Evolutionary conservation across 2,329 filamentous ascomycete genomes (phyloP).

Genomic region (Aspergillus tanneri): DNA sequence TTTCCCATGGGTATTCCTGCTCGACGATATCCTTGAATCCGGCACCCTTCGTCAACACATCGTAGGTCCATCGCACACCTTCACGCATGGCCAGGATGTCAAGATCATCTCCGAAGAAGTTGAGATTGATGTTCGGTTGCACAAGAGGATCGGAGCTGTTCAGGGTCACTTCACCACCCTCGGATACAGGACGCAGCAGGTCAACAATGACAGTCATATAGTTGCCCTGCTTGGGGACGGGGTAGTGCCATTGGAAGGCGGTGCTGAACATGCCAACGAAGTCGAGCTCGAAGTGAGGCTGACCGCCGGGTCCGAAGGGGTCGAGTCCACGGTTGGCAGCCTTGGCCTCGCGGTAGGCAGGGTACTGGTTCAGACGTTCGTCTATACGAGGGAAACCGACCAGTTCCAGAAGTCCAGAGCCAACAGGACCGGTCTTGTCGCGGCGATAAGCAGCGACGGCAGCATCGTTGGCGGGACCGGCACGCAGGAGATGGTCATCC

Average conservation of each 20-base stretch:
- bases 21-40: conserved; percentile 50
- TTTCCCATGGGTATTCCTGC: conserved; percentile 58
- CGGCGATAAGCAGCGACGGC: conserved; percentile 39
- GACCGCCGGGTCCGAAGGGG: conserved; percentile 56
- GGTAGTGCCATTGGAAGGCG: conserved; percentile 53
- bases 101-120: conserved; percentile 49
- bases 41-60: conserved; percentile 58
- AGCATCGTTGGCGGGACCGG: conserved; percentile 32
- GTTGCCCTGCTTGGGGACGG: conserved; percentile 45
- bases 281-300: conserved; percentile 63
- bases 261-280: conserved; percentile 60
- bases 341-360: conserved; percentile 49
- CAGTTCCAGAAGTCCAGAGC: conserved; percentile 50
- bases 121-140: conserved; percentile 46
- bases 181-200: conserved; percentile 51
- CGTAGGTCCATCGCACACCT: conserved; percentile 55
- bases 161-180: conserved; percentile 38
- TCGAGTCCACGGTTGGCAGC: conserved; percentile 46
- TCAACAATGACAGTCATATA: conserved; percentile 60
- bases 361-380: conserved; percentile 34
- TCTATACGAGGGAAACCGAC: conserved; percentile 49
- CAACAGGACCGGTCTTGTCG: conserved; percentile 43
- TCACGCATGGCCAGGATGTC: conserved; percentile 60
- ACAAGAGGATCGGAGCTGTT: conserved; percentile 40
- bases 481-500: conserved; percentile 43